phyloP scores from a whole-genome alignment of 352 stramenopile species.

The Phytophthora citricola region DNA sequence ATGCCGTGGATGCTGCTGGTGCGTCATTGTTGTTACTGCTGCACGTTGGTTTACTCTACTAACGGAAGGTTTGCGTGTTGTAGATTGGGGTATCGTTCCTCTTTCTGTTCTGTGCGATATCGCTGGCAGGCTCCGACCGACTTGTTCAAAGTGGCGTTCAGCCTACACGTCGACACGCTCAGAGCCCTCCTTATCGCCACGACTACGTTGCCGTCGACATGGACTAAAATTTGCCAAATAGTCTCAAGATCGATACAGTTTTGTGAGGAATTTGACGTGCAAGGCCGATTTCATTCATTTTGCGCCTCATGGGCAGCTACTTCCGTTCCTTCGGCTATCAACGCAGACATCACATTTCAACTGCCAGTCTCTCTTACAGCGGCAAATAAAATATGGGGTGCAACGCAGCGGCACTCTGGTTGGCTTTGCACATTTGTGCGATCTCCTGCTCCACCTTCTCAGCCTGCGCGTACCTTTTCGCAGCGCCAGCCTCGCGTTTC shows the following conservation, averaged over 20 bases:
- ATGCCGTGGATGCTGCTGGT: constrained; percentile 83
- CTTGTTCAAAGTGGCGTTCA: constrained; percentile 45
- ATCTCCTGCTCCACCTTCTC: constrained; percentile 48
- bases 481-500: constrained; percentile 53
- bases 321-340: constrained; percentile 7
- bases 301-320: constrained; percentile 15
- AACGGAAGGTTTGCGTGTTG: constrained; percentile 1
- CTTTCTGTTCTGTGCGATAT: constrained; percentile 75
- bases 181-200: constrained; percentile 48
- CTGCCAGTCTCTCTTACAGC: constrained; percentile 29
- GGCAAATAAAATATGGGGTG: constrained; percentile 65
- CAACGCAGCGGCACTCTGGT: constrained; percentile 39
- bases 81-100: constrained; percentile 68
- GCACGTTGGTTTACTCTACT: constrained; percentile 9
- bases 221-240: constrained; percentile 26
- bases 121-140: constrained; percentile 51
- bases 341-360: constrained; percentile 18
- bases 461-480: constrained; percentile 51
- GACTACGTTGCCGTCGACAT: constrained; percentile 67
- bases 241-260: background rate
- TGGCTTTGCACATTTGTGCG: constrained; percentile 33
- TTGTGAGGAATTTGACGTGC: background rate
- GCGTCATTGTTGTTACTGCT: constrained; percentile 25
- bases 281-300: constrained; percentile 16
- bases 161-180: constrained; percentile 25